Conservation (phyloP, 225 moss, liverwort and hornwort genomes). For the Climacium dendroides region DNA sequence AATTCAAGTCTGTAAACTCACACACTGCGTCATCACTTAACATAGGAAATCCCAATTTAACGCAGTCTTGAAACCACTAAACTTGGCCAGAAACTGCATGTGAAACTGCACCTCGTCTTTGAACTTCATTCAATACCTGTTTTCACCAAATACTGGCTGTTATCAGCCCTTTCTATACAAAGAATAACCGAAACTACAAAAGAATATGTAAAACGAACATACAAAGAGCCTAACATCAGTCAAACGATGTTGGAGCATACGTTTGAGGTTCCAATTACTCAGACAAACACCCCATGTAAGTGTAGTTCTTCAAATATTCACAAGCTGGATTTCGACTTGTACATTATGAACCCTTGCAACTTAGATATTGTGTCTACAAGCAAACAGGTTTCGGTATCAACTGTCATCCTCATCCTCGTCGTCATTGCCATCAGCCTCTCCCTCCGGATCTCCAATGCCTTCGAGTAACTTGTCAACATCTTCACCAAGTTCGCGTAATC, state of each 20-base stretch:
- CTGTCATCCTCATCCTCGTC: constrained; percentile 14
- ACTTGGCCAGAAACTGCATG: not conserved
- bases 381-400: constrained; percentile 12
- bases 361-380: not conserved
- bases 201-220: not conserved
- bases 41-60: not conserved
- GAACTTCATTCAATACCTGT: not conserved
- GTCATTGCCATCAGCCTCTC: constrained; percentile 27
- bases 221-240: not conserved
- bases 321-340: not conserved
- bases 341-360: not conserved
- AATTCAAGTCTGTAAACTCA: not conserved
- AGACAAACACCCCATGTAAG: not conserved
- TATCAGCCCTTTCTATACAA: not conserved
- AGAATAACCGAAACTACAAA: not conserved
- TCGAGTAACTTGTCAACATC: constrained; percentile 53
- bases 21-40: not conserved
- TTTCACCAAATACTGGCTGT: not conserved
- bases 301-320: constrained; percentile 4
- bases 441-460: constrained; percentile 76
- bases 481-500: constrained; percentile 75
- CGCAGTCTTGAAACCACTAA: not conserved
- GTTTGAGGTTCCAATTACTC: not conserved
- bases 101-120: not conserved
- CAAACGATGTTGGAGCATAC: not conserved